These are phyloP conservation scores for Guadua angustifolia DNA, from an alignment of 176 grass and related monocot genomes.

Conservation along the genomic window DNA sequence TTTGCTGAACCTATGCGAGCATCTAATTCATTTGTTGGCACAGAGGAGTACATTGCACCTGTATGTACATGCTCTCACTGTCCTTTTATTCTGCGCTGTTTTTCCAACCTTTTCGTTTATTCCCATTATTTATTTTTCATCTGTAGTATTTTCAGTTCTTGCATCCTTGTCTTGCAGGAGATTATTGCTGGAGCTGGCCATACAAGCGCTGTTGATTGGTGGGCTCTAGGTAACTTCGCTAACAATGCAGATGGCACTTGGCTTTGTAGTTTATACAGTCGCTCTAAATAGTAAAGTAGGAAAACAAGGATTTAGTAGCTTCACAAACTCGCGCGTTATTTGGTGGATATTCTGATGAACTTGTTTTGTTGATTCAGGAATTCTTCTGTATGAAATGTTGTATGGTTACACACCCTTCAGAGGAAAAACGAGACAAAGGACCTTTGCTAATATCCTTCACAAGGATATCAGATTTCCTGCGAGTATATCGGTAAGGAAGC, in stretches of 20 bases:
- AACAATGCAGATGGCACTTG: background rate
- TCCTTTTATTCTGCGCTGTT: background rate
- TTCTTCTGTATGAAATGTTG: conserved; percentile 96
- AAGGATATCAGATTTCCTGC: conserved; percentile 90
- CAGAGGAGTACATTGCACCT: conserved; percentile 96
- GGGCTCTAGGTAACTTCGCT: conserved; percentile 67
- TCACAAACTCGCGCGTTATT: background rate
- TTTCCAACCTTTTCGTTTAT: background rate
- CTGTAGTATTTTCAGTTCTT: background rate
- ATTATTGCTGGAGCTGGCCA: conserved; percentile 87
- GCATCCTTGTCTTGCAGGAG: conserved; percentile 64
- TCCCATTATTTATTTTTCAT: background rate
- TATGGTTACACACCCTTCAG: conserved; percentile 93
- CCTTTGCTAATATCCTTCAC: conserved; percentile 91
- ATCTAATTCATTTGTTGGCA: conserved; percentile 97
- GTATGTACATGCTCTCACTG: conserved; percentile 55
- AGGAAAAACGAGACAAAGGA: conserved; percentile 92
- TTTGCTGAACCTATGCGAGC: conserved; percentile 92
- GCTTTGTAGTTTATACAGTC: background rate
- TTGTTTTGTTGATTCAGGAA: conserved; percentile 46
- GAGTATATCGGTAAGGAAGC: conserved; percentile 54
- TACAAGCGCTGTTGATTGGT: conserved; percentile 97
- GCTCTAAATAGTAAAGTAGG: background rate
- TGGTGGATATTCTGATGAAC: background rate
- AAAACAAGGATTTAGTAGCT: background rate